Evolutionary conservation across 2,329 filamentous ascomycete genomes (phyloP), one percentile per base, ranked within the genome.

Genomic region (Scedosporium minutisporum): DNA sequence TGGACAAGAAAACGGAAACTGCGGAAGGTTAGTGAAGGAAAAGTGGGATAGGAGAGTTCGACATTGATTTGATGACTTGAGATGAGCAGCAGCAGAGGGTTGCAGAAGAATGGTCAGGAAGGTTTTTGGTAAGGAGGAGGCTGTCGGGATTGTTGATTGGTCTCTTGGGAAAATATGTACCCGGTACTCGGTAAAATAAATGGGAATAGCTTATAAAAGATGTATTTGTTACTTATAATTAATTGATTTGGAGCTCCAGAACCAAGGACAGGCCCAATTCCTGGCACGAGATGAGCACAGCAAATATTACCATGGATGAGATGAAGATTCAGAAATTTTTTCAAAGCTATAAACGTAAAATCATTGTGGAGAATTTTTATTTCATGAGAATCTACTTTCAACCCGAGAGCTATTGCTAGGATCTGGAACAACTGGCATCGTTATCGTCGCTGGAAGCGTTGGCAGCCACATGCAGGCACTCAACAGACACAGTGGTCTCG

Each of bases 61-160:
- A 18, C 18, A 55, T 23, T 23, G 18, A 23, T 18, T 55, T 18
- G 51, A 23, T 27, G 51, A 55, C 44, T 55, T 55, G 23, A 55
- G 51, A 55, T 55, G 51, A 27, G 48, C 9, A 53, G 9, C 9
- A 29, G 33, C 33, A 38, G 10, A 38, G n/a, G 46, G 46, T 51
- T 51, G n/a, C 46, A 23, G 27, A 58, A 58, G 27, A 58, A 7
- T n/a, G 55, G 55, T 27, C 55, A 38, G 55, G 55, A 58, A 33
- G 25, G 55, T 33, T 41, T 38, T 33, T 27, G 55, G 55, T 38
- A 38, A 38, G 33, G 16, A 33, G 27, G 55, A 58, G 23, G 27
- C 23, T 59, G 38, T 59, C 57, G 14, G 25, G 27, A 33, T 27
- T 55, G 60, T 1, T 61, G 60, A 61, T 61, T 61, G 60, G 60